phyloP scores from a whole-genome alignment of 805 yeast genomes.

The Ogataea trehaloabstinens region DNA sequence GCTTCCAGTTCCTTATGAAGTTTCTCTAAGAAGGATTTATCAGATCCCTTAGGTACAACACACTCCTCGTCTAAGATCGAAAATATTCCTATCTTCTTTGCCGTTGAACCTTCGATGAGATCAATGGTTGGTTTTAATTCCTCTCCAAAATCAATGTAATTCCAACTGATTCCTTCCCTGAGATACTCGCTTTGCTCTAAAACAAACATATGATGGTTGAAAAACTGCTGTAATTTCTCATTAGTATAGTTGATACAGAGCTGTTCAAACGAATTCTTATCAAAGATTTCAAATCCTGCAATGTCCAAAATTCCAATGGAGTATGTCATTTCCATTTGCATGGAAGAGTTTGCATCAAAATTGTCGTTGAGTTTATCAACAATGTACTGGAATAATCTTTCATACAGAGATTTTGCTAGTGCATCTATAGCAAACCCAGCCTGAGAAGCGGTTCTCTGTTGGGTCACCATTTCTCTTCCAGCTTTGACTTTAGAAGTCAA shows the following conservation, averaged over 20 bases:
- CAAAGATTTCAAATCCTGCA: constrained; percentile 62
- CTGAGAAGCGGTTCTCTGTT: constrained; percentile 74
- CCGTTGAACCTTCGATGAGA: constrained; percentile 67
- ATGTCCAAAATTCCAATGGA: constrained; percentile 59
- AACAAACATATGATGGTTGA: constrained; percentile 61
- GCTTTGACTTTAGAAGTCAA: constrained; percentile 85
- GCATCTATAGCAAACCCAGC: constrained; percentile 84
- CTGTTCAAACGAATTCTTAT: constrained; percentile 57
- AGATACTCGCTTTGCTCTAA: constrained; percentile 59
- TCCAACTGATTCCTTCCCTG: constrained; percentile 60
- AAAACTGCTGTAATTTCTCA: constrained; percentile 59
- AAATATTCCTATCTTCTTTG: constrained; percentile 70
- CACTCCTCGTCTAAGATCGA: constrained; percentile 93
- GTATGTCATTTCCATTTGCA: constrained; percentile 30
- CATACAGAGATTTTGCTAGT: constrained; percentile 81
- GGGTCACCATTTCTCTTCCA: constrained; percentile 82
- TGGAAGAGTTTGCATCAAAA: constrained; percentile 33
- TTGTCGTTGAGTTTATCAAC: constrained; percentile 74
- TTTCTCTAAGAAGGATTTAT: constrained; percentile 77
- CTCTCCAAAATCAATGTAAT: constrained; percentile 88
- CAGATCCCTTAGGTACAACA: constrained; percentile 87
- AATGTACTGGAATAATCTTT: constrained; percentile 72
- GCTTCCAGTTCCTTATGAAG: constrained; percentile 63
- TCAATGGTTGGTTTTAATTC: constrained; percentile 94
- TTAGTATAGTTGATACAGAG: constrained; percentile 60